Percentiles rank a stretch among this genome's conserved stretches.
These are phyloP conservation scores for Calamus simplicifolius DNA, from an alignment of 176 grass and related monocot species.

Conservation along the genomic window DNA sequence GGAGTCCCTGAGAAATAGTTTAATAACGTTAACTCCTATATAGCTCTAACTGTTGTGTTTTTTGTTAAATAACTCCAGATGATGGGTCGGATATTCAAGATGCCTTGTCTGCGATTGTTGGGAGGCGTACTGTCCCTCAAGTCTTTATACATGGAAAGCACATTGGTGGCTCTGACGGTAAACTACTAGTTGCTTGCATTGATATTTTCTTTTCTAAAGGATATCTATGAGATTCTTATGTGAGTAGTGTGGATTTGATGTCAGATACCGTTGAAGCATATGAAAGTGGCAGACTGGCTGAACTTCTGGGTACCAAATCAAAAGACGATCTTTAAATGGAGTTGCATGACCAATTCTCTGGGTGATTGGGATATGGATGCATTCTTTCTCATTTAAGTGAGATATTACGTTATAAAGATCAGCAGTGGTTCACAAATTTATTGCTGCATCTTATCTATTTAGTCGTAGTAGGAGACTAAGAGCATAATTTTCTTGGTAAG, in stretches of 20 bases:
- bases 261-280: slow-evolving; percentile 31
- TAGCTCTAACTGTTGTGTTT: too few species aligned
- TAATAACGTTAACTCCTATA: too few species aligned
- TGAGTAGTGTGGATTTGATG: not conserved
- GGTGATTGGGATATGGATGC: too few species aligned
- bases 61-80: slow-evolving; percentile 6
- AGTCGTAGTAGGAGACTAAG: too few species aligned
- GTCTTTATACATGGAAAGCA: slow-evolving; percentile 39
- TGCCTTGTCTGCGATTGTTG: slow-evolving; percentile 33
- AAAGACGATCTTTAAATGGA: slow-evolving; percentile 30
- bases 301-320: slow-evolving; percentile 20
- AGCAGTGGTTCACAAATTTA: too few species aligned
- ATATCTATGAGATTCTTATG: not conserved
- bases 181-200: slow-evolving; percentile 1
- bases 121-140: slow-evolving; percentile 36
- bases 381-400: too few species aligned
- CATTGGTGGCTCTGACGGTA: slow-evolving; percentile 46
- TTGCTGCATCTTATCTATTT: too few species aligned
- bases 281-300: slow-evolving; percentile 24
- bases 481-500: too few species aligned
- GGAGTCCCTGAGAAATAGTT: too few species aligned
- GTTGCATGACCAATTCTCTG: not conserved
- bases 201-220: slow-evolving; percentile 1
- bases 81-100: slow-evolving; percentile 43
- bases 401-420: too few species aligned